Percentiles rank a stretch among this genome's conserved stretches.
Conservation (phyloP, 2,329 filamentous ascomycete genomes). For the Dendrostoma leiphaemia region DNA sequence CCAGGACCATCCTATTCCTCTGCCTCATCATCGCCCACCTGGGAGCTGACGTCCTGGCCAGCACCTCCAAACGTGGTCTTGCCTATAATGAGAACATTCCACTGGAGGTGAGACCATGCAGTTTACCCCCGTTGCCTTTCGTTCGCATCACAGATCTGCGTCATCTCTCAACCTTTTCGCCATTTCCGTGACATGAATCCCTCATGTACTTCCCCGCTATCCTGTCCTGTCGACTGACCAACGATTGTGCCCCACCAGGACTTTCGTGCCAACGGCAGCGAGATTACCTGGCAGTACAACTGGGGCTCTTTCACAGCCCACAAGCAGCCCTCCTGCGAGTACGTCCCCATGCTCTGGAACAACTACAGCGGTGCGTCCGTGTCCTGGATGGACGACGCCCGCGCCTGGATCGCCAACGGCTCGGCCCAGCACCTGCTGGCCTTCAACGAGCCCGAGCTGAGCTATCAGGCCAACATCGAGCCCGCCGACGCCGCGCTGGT, state of each 20-base stretch:
- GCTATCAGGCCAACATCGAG: constrained; percentile 24
- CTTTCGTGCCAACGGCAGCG: constrained; percentile 18
- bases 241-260: not conserved
- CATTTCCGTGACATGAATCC: too few species aligned
- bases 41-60: not conserved
- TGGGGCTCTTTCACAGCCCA: constrained; percentile 23
- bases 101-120: constrained; percentile 9
- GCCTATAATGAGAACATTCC: constrained; percentile 22
- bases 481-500: constrained; percentile 34
- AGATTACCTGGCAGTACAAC: constrained; percentile 27
- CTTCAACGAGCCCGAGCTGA: constrained; percentile 26
- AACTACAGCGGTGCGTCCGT: constrained; percentile 17
- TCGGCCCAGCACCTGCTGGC: constrained; percentile 22
- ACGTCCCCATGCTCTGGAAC: constrained; percentile 26
- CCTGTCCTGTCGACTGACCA: not conserved
- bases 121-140: not conserved
- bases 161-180: too few species aligned
- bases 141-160: too few species aligned
- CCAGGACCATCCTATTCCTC: not conserved
- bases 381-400: constrained; percentile 19
- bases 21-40: not conserved
- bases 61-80: constrained; percentile 21
- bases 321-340: constrained; percentile 22
- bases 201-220: too few species aligned
- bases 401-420: constrained; percentile 14